A percentile compares a stretch with the other conserved stretches of the same genome.
These are phyloP conservation scores for Ophiostoma quercus DNA, from an alignment of 2,329 filamentous ascomycete genomes.

Conservation along the genomic window DNA sequence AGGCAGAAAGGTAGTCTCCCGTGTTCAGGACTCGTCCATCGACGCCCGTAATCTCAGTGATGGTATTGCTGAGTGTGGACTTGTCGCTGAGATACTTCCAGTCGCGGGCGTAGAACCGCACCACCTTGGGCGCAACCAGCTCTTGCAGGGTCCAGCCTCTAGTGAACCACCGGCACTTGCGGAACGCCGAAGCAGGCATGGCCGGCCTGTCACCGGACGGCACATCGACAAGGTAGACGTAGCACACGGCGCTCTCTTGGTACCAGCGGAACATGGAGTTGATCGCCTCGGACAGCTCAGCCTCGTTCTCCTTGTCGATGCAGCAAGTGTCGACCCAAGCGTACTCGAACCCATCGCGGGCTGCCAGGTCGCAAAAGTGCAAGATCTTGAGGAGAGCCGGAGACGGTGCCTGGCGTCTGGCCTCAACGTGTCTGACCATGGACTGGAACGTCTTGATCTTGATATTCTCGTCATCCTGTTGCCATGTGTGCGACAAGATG, in stretches of 20 bases:
- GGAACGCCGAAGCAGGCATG: slow-evolving; percentile 3
- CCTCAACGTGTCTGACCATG: too few species aligned
- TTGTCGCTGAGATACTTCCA: too few species aligned
- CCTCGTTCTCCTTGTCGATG: slow-evolving; percentile 17
- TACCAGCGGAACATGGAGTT: slow-evolving; percentile 24
- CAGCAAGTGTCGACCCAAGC: slow-evolving; percentile 22
- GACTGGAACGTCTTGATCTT: slow-evolving; percentile 10
- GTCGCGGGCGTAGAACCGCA: too few species aligned
- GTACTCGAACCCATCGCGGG: neutral
- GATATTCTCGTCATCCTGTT: slow-evolving; percentile 23
- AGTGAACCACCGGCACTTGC: slow-evolving; percentile 33
- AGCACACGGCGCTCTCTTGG: slow-evolving; percentile 11
- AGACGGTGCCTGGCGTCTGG: too few species aligned
- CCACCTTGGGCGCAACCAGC: slow-evolving; percentile 51
- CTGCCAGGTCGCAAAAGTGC: slow-evolving; percentile 3
- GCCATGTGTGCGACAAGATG: slow-evolving; percentile 27
- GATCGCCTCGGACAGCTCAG: slow-evolving; percentile 18
- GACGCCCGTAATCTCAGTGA: too few species aligned
- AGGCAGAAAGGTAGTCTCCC: too few species aligned
- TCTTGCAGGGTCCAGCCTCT: slow-evolving; percentile 61
- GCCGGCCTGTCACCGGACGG: neutral
- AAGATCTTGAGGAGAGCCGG: neutral
- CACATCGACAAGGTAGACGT: slow-evolving; percentile 17
- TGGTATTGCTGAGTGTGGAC: too few species aligned
- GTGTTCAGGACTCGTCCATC: too few species aligned